phyloP scores from a whole-genome alignment of 2,329 filamentous ascomycete species.

The Calonectria naviculata region DNA sequence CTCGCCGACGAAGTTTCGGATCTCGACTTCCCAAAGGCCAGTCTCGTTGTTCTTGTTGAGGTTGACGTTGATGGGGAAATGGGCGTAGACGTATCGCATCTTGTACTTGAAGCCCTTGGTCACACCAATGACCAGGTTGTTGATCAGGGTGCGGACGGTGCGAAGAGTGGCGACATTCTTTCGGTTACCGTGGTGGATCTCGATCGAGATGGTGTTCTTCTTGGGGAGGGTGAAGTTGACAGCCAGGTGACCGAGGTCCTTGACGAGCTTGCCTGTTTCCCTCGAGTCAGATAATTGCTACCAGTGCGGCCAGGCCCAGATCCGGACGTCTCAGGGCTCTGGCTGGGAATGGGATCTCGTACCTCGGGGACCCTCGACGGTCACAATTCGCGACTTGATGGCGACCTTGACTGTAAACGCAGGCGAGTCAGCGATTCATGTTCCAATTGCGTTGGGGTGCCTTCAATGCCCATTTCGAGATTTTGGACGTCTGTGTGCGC shows the following conservation, averaged over 20 bases:
- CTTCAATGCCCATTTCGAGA: constrained; percentile 19
- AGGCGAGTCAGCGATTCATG: constrained; percentile 43
- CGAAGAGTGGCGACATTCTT: constrained; percentile 99
- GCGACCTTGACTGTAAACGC: constrained; percentile 84
- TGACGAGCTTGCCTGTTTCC: constrained; percentile 85
- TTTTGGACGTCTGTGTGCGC: constrained; percentile 22
- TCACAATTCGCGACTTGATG: constrained; percentile 97
- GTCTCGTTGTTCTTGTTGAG: constrained; percentile 96
- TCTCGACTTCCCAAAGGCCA: constrained; percentile 91
- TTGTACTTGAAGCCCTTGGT: constrained; percentile 99
- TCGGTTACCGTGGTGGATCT: constrained; percentile 98
- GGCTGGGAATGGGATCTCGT: constrained; percentile 48
- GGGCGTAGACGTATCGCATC: constrained; percentile 99
- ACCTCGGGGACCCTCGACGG: constrained; percentile 96
- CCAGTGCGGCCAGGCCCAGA: neutral
- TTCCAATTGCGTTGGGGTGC: constrained; percentile 18
- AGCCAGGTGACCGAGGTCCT: constrained; percentile 96
- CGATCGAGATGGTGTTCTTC: constrained; percentile 91
- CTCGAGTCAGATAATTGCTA: constrained; percentile 24
- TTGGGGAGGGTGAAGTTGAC: constrained; percentile 93
- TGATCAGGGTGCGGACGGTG: constrained; percentile 97
- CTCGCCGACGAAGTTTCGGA: constrained; percentile 99
- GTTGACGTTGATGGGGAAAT: constrained; percentile 99
- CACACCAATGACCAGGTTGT: constrained; percentile 98
- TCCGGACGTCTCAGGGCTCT: neutral